These are phyloP conservation scores for Musa schizocarpa DNA, from an alignment of 176 grass and related monocot genomes.

Conservation along the genomic window DNA sequence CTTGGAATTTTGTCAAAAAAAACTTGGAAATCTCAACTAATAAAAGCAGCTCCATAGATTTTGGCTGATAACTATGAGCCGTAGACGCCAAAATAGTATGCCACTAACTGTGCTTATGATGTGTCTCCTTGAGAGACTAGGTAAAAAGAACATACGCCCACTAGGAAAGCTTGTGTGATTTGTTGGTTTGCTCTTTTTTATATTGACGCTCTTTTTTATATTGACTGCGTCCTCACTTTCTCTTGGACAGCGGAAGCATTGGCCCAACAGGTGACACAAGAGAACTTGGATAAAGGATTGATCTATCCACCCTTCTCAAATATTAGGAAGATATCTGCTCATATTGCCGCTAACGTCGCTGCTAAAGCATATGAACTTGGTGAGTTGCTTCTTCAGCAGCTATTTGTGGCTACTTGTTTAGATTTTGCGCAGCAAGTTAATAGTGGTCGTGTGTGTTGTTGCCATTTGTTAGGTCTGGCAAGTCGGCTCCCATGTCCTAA, in stretches of 20 bases:
- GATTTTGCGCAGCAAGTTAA: neutral
- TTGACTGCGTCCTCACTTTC: neutral
- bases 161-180: neutral
- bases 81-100: too few species aligned
- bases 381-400: constrained; percentile 9
- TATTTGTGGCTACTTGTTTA: neutral
- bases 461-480: constrained; percentile 37
- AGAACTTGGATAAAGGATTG: constrained; percentile 58
- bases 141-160: too few species aligned
- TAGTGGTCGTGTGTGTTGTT: neutral
- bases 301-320: constrained; percentile 84
- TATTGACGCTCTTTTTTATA: neutral
- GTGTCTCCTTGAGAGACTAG: too few species aligned
- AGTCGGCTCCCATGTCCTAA: constrained; percentile 46
- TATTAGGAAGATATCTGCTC: constrained; percentile 78
- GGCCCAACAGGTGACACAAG: constrained; percentile 59
- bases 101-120: too few species aligned
- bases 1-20: too few species aligned
- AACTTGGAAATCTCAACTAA: too few species aligned
- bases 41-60: too few species aligned
- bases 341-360: constrained; percentile 73
- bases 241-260: constrained; percentile 65
- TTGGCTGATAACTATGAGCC: too few species aligned
- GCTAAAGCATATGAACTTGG: constrained; percentile 88
- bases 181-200: neutral